These are phyloP conservation scores for Vitis amurensis DNA, from an alignment of 164 flowering plant species.

Conservation along the genomic window DNA sequence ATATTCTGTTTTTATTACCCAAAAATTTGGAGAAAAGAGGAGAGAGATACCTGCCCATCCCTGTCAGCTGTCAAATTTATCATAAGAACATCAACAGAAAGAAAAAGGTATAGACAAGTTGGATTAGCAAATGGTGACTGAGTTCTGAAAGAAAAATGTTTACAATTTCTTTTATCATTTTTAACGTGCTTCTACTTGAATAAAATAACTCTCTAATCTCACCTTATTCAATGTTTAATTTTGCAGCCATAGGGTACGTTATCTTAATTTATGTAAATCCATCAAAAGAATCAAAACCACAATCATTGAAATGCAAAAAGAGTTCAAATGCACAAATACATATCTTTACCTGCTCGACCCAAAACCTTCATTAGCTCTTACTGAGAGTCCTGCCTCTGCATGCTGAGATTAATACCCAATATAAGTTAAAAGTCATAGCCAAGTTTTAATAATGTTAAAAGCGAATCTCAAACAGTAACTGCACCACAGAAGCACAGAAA, in stretches of 20 bases:
- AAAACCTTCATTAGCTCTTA: slow-evolving; percentile 62
- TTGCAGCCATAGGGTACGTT: neutral
- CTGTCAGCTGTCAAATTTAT: too few relatives aligned
- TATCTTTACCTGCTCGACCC: slow-evolving; percentile 65
- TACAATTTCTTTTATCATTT: too few relatives aligned
- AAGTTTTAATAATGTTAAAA: neutral
- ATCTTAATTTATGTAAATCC: neutral
- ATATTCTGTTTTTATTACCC: too few relatives aligned
- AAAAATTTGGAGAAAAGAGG: too few relatives aligned
- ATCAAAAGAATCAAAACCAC: neutral
- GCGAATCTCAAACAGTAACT: neutral
- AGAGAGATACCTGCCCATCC: too few relatives aligned
- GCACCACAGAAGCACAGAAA: neutral
- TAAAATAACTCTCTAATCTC: neutral
- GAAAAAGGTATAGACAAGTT: too few relatives aligned
- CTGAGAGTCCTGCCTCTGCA: slow-evolving; percentile 83
- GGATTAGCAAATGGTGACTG: too few relatives aligned
- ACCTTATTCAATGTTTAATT: neutral
- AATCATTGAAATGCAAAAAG: neutral
- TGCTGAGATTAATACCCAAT: slow-evolving; percentile 47
- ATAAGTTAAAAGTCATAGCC: slow-evolving; percentile 6
- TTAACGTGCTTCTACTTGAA: too few relatives aligned
- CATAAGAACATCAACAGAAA: too few relatives aligned
- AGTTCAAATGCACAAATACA: neutral
- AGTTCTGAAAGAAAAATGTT: too few relatives aligned